phyloP scores from a whole-genome alignment of 495 filamentous ascomycete genomes.

The Rhizodiscina lignyota region DNA sequence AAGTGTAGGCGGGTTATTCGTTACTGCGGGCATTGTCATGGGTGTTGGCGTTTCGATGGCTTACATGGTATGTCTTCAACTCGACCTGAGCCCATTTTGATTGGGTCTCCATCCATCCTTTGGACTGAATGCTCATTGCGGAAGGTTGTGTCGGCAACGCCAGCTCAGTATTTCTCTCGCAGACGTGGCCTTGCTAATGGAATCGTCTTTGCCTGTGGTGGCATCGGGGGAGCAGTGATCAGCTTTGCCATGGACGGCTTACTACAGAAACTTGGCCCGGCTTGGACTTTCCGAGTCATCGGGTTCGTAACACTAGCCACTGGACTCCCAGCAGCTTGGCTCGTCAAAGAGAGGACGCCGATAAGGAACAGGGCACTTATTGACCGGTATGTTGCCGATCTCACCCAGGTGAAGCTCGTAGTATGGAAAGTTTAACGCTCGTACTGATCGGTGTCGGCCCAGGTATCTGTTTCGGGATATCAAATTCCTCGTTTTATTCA shows the following conservation, averaged over 20 bases:
- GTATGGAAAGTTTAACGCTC: neutral
- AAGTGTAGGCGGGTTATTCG: slow-evolving; percentile 35
- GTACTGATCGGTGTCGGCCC: too few relatives aligned
- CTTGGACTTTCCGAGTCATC: slow-evolving; percentile 38
- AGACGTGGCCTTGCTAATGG: slow-evolving; percentile 41
- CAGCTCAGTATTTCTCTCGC: slow-evolving; percentile 37
- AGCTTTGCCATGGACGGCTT: slow-evolving; percentile 32
- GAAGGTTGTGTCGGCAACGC: slow-evolving; percentile 23
- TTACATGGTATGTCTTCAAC: slow-evolving; percentile 18
- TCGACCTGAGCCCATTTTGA: too few relatives aligned
- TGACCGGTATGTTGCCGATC: slow-evolving; percentile 28
- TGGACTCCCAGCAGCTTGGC: slow-evolving; percentile 38
- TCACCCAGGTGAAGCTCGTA: too few relatives aligned
- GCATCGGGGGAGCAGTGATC: slow-evolving; percentile 33
- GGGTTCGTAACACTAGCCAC: slow-evolving; percentile 29
- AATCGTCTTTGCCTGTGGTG: slow-evolving; percentile 36
- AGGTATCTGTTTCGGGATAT: slow-evolving; percentile 32
- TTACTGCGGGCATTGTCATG: slow-evolving; percentile 36
- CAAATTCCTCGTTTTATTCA: slow-evolving; percentile 34
- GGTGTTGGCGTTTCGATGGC: slow-evolving; percentile 33
- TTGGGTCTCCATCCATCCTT: neutral
- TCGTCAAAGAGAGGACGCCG: slow-evolving; percentile 38
- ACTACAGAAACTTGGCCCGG: slow-evolving; percentile 27
- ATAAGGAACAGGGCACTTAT: slow-evolving; percentile 27
- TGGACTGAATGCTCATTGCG: neutral